These are phyloP conservation scores for Eucalyptus virginea DNA, from an alignment of 345 rosid genomes.

Conservation along the genomic window DNA sequence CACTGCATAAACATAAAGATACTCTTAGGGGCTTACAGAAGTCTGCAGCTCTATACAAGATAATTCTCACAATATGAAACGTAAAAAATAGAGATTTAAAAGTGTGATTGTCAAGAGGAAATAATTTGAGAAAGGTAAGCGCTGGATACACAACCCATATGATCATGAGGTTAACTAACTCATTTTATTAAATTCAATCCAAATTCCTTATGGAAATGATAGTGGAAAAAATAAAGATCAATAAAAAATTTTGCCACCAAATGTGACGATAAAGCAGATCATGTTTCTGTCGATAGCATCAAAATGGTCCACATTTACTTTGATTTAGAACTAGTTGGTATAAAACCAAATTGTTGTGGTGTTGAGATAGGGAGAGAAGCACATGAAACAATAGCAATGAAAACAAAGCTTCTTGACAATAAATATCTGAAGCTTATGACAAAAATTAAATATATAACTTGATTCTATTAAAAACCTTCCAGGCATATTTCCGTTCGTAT, in stretches of 20 bases:
- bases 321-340: background rate
- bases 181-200: background rate
- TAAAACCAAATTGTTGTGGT: background rate
- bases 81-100: background rate
- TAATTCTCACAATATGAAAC: background rate
- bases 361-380: background rate
- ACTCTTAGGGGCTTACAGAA: background rate
- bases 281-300: background rate
- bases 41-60: background rate
- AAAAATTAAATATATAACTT: background rate
- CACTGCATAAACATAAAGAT: conserved; percentile 31
- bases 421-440: background rate
- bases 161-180: background rate
- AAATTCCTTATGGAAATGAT: background rate
- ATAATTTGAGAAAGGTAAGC: background rate
- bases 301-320: background rate
- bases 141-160: background rate
- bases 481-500: conserved; percentile 84
- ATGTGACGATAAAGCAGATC: background rate
- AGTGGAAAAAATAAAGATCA: background rate
- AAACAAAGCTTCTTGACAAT: background rate
- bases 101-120: background rate
- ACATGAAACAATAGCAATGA: background rate
- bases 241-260: background rate
- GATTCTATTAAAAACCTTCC: conserved; percentile 42